A percentile compares a stretch with the other conserved stretches of the same genome.
phyloP scores from a whole-genome alignment of 176 grass and related monocot genomes.

The Carex cristatella region DNA sequence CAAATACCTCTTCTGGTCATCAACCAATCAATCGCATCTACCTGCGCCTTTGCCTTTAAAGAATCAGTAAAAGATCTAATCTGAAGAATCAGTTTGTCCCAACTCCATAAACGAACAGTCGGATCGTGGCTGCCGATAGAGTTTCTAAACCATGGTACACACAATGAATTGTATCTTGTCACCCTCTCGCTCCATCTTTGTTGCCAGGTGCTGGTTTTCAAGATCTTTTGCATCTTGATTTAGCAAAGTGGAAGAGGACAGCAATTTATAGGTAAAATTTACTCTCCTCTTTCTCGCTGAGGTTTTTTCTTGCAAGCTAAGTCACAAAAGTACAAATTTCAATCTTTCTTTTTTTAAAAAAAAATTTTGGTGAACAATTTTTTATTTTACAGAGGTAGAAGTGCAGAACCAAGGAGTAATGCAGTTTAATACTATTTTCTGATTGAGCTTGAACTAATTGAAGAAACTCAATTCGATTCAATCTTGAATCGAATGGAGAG shows the following conservation, averaged over 20 bases:
- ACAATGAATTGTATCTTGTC: not conserved
- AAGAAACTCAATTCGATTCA: not conserved
- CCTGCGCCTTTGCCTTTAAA: not conserved
- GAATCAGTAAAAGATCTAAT: not conserved
- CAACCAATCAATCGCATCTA: not conserved
- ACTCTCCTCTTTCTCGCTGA: not conserved
- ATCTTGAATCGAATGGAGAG: not conserved
- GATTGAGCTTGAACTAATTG: not conserved
- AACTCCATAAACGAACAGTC: not conserved
- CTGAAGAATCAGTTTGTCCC: not conserved
- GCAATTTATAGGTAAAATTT: slow-evolving; percentile 9
- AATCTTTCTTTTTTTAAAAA: not conserved
- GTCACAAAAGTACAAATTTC: not conserved
- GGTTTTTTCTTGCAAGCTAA: not conserved
- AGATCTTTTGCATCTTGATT: slow-evolving; percentile 32
- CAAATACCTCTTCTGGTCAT: not conserved
- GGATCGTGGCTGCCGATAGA: not conserved
- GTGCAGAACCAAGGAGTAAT: not conserved
- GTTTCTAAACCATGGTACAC: not conserved
- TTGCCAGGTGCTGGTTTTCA: not conserved
- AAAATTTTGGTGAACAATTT: not conserved
- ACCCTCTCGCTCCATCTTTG: not conserved
- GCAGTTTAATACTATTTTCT: not conserved
- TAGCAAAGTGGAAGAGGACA: not conserved
- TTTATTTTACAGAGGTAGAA: not conserved